Conservation (phyloP, 345 rosid species). For the Eucalyptus coolabah region DNA sequence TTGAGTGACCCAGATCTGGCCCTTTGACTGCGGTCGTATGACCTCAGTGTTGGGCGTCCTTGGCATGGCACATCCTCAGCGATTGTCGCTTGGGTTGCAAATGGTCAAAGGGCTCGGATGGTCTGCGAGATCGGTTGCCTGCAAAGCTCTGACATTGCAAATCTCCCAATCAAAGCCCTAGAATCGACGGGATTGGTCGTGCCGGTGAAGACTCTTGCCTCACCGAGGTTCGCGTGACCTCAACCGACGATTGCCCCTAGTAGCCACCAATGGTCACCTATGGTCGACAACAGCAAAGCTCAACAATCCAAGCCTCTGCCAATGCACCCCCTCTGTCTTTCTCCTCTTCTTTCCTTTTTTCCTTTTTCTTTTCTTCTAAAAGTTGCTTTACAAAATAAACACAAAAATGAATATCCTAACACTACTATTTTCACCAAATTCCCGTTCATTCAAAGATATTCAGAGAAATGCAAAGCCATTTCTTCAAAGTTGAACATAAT, state of each 20-base stretch:
- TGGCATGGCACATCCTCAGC: neutral
- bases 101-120: neutral
- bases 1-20: neutral
- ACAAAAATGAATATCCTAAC: too few relatives aligned
- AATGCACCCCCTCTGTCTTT: neutral
- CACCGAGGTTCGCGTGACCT: neutral
- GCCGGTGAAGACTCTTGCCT: neutral
- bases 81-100: neutral
- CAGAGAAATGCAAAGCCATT: neutral
- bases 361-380: too few relatives aligned
- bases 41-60: neutral
- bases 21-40: neutral
- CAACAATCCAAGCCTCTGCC: neutral
- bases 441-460: neutral
- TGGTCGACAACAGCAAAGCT: neutral
- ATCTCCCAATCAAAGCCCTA: neutral
- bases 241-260: neutral
- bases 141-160: neutral
- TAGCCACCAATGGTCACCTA: neutral
- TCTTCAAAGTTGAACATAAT: neutral
- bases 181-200: neutral
- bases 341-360: too few relatives aligned
- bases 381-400: neutral
- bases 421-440: neutral
- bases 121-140: rapidly evolving